Evolutionary conservation across 345 rosid genomes (phyloP).

Genomic region (Salix purpurea): DNA sequence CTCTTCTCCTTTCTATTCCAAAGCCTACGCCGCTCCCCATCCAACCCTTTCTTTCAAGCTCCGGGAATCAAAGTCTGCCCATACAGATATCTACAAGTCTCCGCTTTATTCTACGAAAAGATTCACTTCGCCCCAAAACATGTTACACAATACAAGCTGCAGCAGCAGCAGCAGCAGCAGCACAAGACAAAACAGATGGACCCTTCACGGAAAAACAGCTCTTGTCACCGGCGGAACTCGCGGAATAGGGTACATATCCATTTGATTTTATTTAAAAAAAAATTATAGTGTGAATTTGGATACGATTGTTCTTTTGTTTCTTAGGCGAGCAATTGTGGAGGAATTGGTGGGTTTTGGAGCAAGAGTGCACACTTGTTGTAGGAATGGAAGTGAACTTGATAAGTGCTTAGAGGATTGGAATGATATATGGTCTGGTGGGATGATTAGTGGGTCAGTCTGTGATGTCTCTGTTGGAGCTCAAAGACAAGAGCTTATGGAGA

Average conservation of each 20-base stretch:
- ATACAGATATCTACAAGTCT: not conserved
- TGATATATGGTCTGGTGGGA: conserved; percentile 28
- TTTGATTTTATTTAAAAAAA: not conserved
- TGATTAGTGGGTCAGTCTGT: conserved; percentile 54
- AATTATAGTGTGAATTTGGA: not conserved
- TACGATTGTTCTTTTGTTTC: not conserved
- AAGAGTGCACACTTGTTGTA: conserved; percentile 61
- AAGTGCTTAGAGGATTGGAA: conserved; percentile 47
- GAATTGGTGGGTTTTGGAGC: conserved; percentile 70
- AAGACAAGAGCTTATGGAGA: conserved; percentile 16
- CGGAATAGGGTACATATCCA: conserved; percentile 49
- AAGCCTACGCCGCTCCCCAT: not conserved
- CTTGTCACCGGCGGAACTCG: conserved; percentile 36
- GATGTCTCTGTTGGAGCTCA: conserved; percentile 36
- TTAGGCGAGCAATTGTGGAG: conserved; percentile 69
- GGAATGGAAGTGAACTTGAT: conserved; percentile 47
- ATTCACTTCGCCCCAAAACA: not conserved
- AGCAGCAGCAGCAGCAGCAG: not conserved
- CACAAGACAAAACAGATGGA: conserved; percentile 41
- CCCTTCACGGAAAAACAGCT: conserved; percentile 14
- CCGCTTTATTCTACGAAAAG: not conserved
- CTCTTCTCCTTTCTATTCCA: conserved; percentile 1
- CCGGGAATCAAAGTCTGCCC: no score
- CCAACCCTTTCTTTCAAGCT: not conserved
- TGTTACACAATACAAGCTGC: not conserved